Conservation (phyloP, 345 rosid genomes). For the Rhodomyrtus tomentosa region DNA sequence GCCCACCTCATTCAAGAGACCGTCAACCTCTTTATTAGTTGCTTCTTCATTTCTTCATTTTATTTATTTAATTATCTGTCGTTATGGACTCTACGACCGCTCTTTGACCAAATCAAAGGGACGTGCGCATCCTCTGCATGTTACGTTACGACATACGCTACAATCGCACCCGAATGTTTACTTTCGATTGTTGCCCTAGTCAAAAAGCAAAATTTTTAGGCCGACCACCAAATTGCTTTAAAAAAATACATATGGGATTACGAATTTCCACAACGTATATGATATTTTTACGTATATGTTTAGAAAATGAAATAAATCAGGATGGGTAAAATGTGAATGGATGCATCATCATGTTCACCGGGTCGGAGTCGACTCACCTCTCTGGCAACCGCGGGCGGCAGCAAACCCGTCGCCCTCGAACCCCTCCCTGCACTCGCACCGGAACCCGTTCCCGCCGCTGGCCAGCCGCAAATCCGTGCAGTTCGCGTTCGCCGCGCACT, state of each 20-base stretch:
- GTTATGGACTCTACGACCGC: background rate
- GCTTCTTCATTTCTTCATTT: no score
- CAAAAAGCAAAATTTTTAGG: background rate
- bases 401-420: conserved; percentile 51
- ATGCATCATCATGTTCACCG: background rate
- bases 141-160: background rate
- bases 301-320: background rate
- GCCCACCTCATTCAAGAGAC: no score
- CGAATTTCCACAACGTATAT: background rate
- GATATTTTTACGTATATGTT: no score
- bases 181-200: background rate
- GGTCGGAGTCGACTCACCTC: conserved; percentile 37
- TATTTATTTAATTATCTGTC: no score
- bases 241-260: background rate
- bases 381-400: conserved; percentile 39
- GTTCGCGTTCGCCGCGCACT: conserved; percentile 22
- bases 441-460: conserved; percentile 12
- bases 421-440: conserved; percentile 48
- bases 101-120: background rate
- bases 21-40: no score
- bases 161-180: background rate
- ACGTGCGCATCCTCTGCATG: background rate
- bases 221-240: background rate
- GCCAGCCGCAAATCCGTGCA: background rate
- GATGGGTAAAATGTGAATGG: background rate